These are phyloP conservation scores for Podospora appendiculata DNA, from an alignment of 495 filamentous ascomycete species.

Conservation along the genomic window DNA sequence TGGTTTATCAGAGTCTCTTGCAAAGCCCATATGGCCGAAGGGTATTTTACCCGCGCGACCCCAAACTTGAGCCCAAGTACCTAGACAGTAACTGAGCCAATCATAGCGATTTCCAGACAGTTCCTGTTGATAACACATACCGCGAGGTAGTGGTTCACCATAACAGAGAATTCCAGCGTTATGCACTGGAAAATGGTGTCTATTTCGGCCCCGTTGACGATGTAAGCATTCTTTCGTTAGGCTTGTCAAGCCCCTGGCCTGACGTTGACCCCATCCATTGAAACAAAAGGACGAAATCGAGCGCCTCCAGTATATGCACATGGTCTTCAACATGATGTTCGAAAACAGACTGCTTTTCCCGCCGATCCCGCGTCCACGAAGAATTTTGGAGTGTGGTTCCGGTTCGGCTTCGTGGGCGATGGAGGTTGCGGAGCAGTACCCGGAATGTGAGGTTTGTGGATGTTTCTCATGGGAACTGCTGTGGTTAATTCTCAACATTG, in stretches of 20 bases:
- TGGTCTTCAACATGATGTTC: slow-evolving; percentile 64
- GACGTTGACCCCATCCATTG: neutral
- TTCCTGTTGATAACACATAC: slow-evolving; percentile 51
- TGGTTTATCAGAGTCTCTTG: neutral
- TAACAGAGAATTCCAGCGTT: slow-evolving; percentile 64
- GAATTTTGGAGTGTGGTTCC: slow-evolving; percentile 73
- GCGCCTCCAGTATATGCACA: slow-evolving; percentile 62
- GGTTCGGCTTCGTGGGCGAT: slow-evolving; percentile 52
- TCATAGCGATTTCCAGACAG: slow-evolving; percentile 27
- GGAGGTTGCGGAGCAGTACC: slow-evolving; percentile 50
- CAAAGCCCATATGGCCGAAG: slow-evolving; percentile 18
- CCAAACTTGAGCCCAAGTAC: neutral
- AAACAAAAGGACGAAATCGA: slow-evolving; percentile 69
- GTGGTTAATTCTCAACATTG: too few relatives aligned
- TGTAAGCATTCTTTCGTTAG: slow-evolving; percentile 43
- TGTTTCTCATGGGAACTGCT: neutral
- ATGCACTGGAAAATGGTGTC: slow-evolving; percentile 61
- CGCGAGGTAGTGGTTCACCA: slow-evolving; percentile 57
- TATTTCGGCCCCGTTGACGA: slow-evolving; percentile 83
- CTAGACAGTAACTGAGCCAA: slow-evolving; percentile 13
- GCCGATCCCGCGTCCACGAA: slow-evolving; percentile 53
- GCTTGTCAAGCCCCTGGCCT: too few relatives aligned
- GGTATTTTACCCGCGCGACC: slow-evolving; percentile 7
- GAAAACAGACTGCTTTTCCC: slow-evolving; percentile 74
- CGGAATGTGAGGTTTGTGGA: slow-evolving; percentile 61